Conservation (phyloP, 2,329 filamentous ascomycete species). For the Pseudopyricularia cyperi region DNA sequence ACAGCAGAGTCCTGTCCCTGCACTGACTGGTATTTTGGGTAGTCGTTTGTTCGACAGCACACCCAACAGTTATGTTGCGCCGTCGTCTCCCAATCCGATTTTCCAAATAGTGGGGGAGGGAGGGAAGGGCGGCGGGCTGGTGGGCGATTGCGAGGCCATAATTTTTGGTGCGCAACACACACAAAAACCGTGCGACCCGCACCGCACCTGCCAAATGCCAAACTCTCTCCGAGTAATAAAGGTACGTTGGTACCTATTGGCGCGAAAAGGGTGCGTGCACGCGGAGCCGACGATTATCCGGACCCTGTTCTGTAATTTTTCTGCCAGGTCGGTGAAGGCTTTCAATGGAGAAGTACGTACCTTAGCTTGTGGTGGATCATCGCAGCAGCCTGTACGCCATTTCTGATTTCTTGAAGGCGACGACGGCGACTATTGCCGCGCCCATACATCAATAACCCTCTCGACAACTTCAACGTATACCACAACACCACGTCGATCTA, state of each 20-base stretch:
- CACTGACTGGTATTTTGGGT: neutral
- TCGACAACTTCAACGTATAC: too few species aligned
- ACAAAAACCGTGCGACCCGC: neutral
- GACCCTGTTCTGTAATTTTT: neutral
- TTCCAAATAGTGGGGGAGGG: constrained; percentile 2
- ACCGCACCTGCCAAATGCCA: neutral
- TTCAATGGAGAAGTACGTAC: too few species aligned
- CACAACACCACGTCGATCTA: neutral
- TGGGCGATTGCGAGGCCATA: constrained; percentile 1
- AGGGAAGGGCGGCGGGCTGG: constrained; percentile 7
- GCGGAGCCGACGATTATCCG: neutral
- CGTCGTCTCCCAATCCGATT: constrained; percentile 1
- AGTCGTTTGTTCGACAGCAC: neutral
- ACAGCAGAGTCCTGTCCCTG: neutral
- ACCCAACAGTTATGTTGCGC: neutral
- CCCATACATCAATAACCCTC: too few species aligned
- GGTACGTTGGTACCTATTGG: too few species aligned
- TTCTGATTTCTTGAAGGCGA: too few species aligned
- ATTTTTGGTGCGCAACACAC: neutral
- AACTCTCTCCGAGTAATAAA: neutral
- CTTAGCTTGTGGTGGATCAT: too few species aligned
- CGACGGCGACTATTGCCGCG: too few species aligned
- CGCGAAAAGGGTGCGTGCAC: neutral
- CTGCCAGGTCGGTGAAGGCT: neutral
- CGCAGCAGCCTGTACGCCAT: too few species aligned